These are phyloP conservation scores for Boletus rubropictus DNA, from an alignment of 768 basidiomycete species.

Conservation along the genomic window DNA sequence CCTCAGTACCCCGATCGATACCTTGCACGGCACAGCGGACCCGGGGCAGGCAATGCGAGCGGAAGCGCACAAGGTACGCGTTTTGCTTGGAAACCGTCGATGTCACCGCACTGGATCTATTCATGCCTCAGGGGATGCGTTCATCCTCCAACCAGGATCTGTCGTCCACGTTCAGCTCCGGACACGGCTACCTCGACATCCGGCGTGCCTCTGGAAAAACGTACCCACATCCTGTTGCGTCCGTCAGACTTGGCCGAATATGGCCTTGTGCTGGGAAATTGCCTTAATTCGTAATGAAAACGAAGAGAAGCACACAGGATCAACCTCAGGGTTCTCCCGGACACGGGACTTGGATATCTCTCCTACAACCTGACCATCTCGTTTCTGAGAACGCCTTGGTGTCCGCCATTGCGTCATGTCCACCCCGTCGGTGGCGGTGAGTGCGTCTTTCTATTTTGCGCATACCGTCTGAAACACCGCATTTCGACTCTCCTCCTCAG, in stretches of 20 bases:
- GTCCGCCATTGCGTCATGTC: slow-evolving; percentile 23
- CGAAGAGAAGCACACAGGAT: slow-evolving; percentile 25
- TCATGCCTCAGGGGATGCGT: slow-evolving; percentile 5
- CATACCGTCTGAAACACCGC: slow-evolving; percentile 29
- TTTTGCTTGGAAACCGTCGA: slow-evolving; percentile 6
- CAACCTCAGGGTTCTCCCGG: slow-evolving; percentile 14
- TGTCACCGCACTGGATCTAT: slow-evolving; percentile 22
- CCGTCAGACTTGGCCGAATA: not conserved
- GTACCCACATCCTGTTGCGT: not conserved
- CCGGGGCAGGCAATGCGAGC: slow-evolving; percentile 15
- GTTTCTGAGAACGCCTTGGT: slow-evolving; percentile 6
- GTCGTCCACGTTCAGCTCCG: slow-evolving; percentile 8
- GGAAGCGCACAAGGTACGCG: slow-evolving; percentile 15
- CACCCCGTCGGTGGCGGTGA: slow-evolving; percentile 29
- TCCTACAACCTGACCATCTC: slow-evolving; percentile 8
- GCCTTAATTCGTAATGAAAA: slow-evolving; percentile 4
- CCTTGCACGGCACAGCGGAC: not conserved
- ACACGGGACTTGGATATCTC: slow-evolving; percentile 11
- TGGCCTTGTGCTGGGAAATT: not conserved
- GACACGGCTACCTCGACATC: slow-evolving; percentile 19
- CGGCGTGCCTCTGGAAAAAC: slow-evolving; percentile 5
- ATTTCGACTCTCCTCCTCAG: slow-evolving; percentile 20
- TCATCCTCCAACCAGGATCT: not conserved
- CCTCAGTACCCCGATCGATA: not conserved
- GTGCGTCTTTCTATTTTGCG: slow-evolving; percentile 26